phyloP scores from a whole-genome alignment of 2,329 filamentous ascomycete species.

The Elsinoe australis region DNA sequence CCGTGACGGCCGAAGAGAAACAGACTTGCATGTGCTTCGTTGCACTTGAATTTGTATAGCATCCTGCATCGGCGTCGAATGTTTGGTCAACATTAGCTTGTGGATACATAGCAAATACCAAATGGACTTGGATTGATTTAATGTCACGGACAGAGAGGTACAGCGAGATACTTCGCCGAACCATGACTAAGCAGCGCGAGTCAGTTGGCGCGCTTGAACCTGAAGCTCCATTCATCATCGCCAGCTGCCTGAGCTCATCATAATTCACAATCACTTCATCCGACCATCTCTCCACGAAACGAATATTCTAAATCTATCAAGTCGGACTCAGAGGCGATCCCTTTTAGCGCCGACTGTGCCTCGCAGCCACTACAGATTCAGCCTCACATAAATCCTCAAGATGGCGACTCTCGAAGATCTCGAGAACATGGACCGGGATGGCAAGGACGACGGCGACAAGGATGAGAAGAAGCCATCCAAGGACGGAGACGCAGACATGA shows the following conservation, averaged over 20 bases:
- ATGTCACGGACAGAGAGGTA: no score
- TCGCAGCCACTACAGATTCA: no score
- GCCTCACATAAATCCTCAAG: no score
- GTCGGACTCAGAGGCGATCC: no score
- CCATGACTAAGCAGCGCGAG: background rate
- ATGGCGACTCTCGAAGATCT: constrained; percentile 93
- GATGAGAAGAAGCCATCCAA: constrained; percentile 48
- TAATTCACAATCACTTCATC: background rate
- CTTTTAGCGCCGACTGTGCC: no score
- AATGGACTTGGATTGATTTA: no score
- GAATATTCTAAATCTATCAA: no score
- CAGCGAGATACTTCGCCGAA: no score
- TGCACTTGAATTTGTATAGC: constrained; percentile 1
- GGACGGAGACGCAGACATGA: constrained; percentile 75
- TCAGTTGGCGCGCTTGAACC: background rate
- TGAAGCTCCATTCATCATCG: constrained; percentile 15
- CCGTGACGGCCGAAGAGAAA: background rate
- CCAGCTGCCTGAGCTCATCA: constrained; percentile 15
- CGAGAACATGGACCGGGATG: constrained; percentile 75
- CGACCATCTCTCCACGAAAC: background rate
- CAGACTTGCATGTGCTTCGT: constrained; percentile 9
- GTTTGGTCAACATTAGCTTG: no score
- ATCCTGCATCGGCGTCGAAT: background rate
- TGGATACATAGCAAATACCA: background rate
- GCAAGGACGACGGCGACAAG: constrained; percentile 50